A percentile compares a stretch with the other conserved stretches of the same genome.
Evolutionary conservation across 768 basidiomycete species (phyloP).

Genomic region (Tubosaeta sp.): DNA sequence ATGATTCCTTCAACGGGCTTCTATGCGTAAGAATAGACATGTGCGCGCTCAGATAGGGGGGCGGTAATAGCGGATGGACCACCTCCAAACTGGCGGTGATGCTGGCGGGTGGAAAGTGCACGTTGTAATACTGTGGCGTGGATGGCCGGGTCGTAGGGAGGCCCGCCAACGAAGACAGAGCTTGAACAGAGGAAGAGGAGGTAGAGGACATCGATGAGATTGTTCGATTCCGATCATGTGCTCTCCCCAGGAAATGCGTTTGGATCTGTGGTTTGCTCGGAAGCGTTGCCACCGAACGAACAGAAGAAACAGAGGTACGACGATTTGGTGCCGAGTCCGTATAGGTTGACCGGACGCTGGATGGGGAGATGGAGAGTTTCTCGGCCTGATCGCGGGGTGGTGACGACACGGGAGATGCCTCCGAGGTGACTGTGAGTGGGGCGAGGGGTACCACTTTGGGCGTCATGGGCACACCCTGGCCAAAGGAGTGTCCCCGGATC

Average conservation of each 20-base stretch:
- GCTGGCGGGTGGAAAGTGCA: slow-evolving; percentile 63
- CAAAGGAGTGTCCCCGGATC: slow-evolving; percentile 69
- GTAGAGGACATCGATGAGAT: slow-evolving; percentile 51
- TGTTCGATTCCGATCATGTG: slow-evolving; percentile 48
- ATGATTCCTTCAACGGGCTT: slow-evolving; percentile 65
- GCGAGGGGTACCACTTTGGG: slow-evolving; percentile 48
- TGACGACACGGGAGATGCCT: slow-evolving; percentile 42
- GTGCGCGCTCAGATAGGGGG: slow-evolving; percentile 67
- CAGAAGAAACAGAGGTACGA: slow-evolving; percentile 56
- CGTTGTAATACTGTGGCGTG: slow-evolving; percentile 45
- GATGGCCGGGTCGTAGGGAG: slow-evolving; percentile 39
- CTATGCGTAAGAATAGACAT: slow-evolving; percentile 63
- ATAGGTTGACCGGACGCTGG: slow-evolving; percentile 36
- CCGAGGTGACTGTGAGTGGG: slow-evolving; percentile 58
- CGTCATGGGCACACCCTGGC: slow-evolving; percentile 34
- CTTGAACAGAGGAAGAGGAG: slow-evolving; percentile 46
- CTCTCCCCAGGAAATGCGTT: slow-evolving; percentile 29
- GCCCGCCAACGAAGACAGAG: slow-evolving; percentile 53
- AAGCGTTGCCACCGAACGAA: slow-evolving; percentile 56
- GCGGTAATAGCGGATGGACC: slow-evolving; percentile 68
- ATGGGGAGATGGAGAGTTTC: slow-evolving; percentile 30
- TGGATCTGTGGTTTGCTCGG: slow-evolving; percentile 38
- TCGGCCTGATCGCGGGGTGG: slow-evolving; percentile 26
- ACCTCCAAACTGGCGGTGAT: slow-evolving; percentile 51
- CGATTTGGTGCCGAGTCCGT: slow-evolving; percentile 34